These are phyloP conservation scores for Nakataea oryzae DNA, from an alignment of 2,329 filamentous ascomycete species.

Conservation along the genomic window DNA sequence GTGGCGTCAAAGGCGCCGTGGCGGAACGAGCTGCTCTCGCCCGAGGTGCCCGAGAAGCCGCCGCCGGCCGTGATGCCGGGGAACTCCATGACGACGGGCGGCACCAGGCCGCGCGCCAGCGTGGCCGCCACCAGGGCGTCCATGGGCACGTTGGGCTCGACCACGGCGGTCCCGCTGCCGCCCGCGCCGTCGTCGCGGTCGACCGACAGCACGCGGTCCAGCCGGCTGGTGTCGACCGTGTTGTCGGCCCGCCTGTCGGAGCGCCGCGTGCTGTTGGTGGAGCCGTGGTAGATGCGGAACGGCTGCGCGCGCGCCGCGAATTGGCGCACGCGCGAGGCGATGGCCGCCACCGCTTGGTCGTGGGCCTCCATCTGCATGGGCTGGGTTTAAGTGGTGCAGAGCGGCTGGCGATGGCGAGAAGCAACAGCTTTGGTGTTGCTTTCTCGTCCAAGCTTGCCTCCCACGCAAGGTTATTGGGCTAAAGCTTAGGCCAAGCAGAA, in stretches of 20 bases:
- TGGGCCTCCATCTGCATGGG: slow-evolving; percentile 35
- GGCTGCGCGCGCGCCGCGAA: slow-evolving; percentile 35
- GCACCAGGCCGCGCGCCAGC: slow-evolving; percentile 42
- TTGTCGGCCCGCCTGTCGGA: slow-evolving; percentile 36
- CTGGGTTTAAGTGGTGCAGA: background rate
- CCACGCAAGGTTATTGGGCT: no score
- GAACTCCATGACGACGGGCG: slow-evolving; percentile 61
- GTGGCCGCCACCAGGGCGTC: slow-evolving; percentile 50
- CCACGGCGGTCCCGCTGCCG: slow-evolving; percentile 28
- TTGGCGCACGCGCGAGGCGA: slow-evolving; percentile 30
- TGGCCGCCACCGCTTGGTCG: slow-evolving; percentile 27
- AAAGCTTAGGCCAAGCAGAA: no score
- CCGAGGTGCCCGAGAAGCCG: slow-evolving; percentile 55
- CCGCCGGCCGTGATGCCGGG: slow-evolving; percentile 60
- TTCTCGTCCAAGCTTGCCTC: no score
- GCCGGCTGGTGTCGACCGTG: slow-evolving; percentile 55
- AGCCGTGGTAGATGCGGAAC: slow-evolving; percentile 69
- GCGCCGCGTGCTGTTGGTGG: slow-evolving; percentile 64
- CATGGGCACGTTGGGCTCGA: slow-evolving; percentile 63
- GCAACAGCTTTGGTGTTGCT: no score
- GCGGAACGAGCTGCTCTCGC: slow-evolving; percentile 56
- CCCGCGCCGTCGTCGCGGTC: slow-evolving; percentile 36
- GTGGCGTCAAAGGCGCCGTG: slow-evolving; percentile 58
- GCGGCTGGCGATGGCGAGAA: no score
- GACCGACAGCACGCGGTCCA: slow-evolving; percentile 53